Evolutionary conservation across 306 rosid genomes (phyloP), one percentile per base, ranked within the genome.

Genomic region (Malus asiatica): DNA sequence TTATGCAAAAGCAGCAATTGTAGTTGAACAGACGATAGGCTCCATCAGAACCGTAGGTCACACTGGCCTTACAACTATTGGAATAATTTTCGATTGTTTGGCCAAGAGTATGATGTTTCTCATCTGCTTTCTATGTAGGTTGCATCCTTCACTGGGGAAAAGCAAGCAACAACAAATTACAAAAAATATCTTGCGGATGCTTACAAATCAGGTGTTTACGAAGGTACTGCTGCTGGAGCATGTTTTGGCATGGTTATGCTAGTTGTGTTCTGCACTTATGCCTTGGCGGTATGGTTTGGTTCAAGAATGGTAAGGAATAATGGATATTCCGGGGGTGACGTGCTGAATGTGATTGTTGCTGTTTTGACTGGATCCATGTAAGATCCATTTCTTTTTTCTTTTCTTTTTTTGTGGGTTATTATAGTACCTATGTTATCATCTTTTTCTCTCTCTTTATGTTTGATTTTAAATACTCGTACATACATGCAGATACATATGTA

Each of bases 1-100:
- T 77, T 91, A 89, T 78, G 97, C 87, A 16, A 88, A 88, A 80
- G 97, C 97, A 48, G 90, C 96, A 46, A 93, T 85, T 78, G 77
- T 91, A 7, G 98, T 89, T 82, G 97, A 93, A 77, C 98, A 93
- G 76, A 88, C 98, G 44, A 88, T 93, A 59, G 96, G 98, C 64
- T 90, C 98, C 29, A 93, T 93, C 59, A 87, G 93, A 89, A 93
- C 98, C 0, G 97, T 93, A 90, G 25, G 87, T 84, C 72, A 69
- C 38, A n/a, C 38, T 63, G 13, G 6, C 30, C 44, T 27, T 74
- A 27, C 10, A 62, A 13, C n/a, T 27, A 29, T 20, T 61, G 29
- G 20, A 44, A 59, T 35, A 23, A 60, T 73, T 76, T 66, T n/a
- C 75, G 58, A 68, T 75, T 59, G 18, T 38, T 48, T 55, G 53